These are phyloP conservation scores for Waitea zeae DNA, from an alignment of 1,284 basidiomycete genomes.

Conservation along the genomic window DNA sequence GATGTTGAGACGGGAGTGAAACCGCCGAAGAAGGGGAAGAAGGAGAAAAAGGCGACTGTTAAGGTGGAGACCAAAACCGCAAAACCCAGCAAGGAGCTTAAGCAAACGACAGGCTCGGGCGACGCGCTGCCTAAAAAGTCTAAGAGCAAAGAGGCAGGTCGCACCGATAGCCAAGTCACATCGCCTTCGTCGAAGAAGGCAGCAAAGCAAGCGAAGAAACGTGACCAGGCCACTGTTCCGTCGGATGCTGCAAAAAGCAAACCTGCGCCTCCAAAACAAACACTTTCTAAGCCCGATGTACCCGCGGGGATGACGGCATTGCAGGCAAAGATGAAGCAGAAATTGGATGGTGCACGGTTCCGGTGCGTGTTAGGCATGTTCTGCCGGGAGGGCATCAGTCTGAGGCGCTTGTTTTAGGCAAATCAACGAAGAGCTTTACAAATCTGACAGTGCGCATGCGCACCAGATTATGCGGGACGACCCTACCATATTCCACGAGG, in stretches of 20 bases:
- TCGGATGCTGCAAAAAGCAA: constrained; percentile 3
- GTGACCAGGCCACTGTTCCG: neutral
- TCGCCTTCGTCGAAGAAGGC: neutral
- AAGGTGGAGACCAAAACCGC: constrained; percentile 1
- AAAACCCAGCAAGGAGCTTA: constrained; percentile 6
- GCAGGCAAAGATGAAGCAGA: constrained; percentile 62
- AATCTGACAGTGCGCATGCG: constrained; percentile 59
- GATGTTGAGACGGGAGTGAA: constrained; percentile 4
- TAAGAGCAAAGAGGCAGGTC: neutral
- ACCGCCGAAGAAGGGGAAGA: constrained; percentile 9
- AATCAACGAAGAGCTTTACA: constrained; percentile 83
- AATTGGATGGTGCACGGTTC: constrained; percentile 72
- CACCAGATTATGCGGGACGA: constrained; percentile 70
- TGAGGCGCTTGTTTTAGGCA: constrained; percentile 28
- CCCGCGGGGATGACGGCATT: constrained; percentile 67
- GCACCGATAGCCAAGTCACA: neutral
- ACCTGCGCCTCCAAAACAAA: neutral
- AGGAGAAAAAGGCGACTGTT: constrained; percentile 18
- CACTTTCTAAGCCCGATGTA: too few relatives aligned
- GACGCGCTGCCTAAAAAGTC: neutral
- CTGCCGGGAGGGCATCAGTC: too few relatives aligned
- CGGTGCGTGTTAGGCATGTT: constrained; percentile 27
- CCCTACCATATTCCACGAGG: constrained; percentile 61
- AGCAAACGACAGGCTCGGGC: constrained; percentile 5
- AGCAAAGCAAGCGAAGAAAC: constrained; percentile 2